Base-by-base conservation (phyloP, 2,329 filamentous ascomycete species). In the Septoria petroselini region DNA sequence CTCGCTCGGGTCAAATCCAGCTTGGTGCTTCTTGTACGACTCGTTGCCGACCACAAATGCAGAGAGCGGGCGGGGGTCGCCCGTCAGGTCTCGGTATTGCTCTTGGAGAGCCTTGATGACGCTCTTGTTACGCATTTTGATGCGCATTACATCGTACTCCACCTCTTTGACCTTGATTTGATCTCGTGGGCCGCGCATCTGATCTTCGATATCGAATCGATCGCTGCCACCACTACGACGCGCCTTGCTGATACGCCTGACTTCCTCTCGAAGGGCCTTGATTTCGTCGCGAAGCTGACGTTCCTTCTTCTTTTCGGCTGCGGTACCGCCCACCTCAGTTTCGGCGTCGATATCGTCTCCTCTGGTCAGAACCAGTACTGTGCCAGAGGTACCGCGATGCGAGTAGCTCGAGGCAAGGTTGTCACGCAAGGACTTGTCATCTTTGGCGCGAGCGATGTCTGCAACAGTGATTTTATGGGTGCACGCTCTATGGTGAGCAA, bases 391-490 rank as follows among this genome's bases (percentile, higher is more conserved):
- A n/a, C n/a, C n/a, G n/a, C n/a, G n/a, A n/a, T 31, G 1, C 38
- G 50, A 7, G 57, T 30, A 51, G 8, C 38, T 49, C 30, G 41
- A 11, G 6, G 27, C 40, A n/a, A 53, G 21, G 5, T 33, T 42
- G 7, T 48, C 42, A 4, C 54, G 38, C 12, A 58, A 18, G 7
- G 25, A 23, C 15, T 47, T 49, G 19, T 60, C 54, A 35, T 54
- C 53, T 11, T 40, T 21, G 1, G 54, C 48, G 8, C 59, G 52
- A 12, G 25, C 38, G 21, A 57, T 52, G 7, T 55, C 17, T 1
- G 55, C 51, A 11, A 54, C 52, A 14, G 31, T 43, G 12, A 54
- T 50, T 7, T 43, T 46, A 41, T 61, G 55, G 1, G 57, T 55
- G 35, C 55, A 55, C 23, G 46, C 9, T 11, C 41, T 48, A 9